phyloP scores from a whole-genome alignment of 2,329 filamentous ascomycete species.

The Talaromyces sp. region DNA sequence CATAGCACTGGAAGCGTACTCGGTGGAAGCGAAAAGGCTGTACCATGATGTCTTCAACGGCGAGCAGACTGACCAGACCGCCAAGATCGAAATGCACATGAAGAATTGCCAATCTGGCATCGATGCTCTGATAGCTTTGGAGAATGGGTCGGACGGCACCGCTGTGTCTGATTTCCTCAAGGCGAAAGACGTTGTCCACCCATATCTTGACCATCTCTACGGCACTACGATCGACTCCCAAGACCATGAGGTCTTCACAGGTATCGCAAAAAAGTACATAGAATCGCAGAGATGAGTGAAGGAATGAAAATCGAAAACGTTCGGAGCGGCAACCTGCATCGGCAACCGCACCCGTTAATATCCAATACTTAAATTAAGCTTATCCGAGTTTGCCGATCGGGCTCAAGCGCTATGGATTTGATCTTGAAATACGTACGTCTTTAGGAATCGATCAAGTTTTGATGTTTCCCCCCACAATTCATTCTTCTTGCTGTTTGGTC shows the following conservation, averaged over 20 bases:
- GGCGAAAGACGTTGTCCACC: no score
- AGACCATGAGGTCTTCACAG: no score
- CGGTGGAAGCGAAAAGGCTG: constrained; percentile 41
- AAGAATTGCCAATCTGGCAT: constrained; percentile 47
- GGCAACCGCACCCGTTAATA: no score
- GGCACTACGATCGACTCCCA: no score
- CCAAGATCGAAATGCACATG: constrained; percentile 86
- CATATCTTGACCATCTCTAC: no score
- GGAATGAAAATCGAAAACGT: no score
- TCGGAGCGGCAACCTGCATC: no score
- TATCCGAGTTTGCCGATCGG: not conserved
- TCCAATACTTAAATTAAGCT: not conserved
- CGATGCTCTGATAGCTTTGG: constrained; percentile 30
- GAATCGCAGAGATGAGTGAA: no score
- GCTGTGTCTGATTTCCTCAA: not conserved
- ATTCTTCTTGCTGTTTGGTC: not conserved
- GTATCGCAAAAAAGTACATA: no score
- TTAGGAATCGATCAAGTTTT: not conserved
- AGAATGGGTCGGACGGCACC: constrained; percentile 25
- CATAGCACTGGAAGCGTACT: constrained; percentile 43
- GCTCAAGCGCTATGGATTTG: not conserved
- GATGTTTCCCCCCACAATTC: not conserved
- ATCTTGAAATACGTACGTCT: not conserved
- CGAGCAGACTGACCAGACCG: constrained; percentile 68
- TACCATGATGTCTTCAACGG: constrained; percentile 54